Conservation (phyloP, 805 yeast species). For the Kodamaea fukazawae region DNA sequence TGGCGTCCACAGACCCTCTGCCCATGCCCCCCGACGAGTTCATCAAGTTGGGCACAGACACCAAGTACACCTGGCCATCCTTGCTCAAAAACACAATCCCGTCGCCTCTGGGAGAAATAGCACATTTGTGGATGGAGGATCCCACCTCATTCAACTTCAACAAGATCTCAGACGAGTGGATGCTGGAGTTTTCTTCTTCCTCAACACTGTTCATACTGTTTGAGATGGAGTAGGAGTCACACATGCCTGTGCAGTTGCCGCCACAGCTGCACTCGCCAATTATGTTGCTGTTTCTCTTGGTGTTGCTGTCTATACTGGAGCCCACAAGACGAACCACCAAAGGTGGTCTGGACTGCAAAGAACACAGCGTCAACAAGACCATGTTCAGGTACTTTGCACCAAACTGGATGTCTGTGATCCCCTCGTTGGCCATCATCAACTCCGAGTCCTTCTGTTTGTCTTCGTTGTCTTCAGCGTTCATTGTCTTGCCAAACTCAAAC, state of each 20-base stretch:
- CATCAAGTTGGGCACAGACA: conserved; percentile 54
- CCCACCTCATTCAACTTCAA: conserved; percentile 79
- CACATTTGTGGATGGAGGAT: conserved; percentile 66
- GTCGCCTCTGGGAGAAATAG: conserved; percentile 82
- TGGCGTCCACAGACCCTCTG: background rate
- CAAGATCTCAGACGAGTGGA: conserved; percentile 30
- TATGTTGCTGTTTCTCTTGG: conserved; percentile 4
- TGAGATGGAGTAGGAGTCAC: conserved; percentile 19
- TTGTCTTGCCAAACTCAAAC: background rate
- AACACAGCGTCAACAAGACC: conserved; percentile 36
- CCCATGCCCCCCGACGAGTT: conserved; percentile 10
- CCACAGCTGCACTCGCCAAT: conserved; percentile 3
- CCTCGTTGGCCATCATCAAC: conserved; percentile 70
- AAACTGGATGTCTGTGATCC: conserved; percentile 78
- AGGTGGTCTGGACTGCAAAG: conserved; percentile 33
- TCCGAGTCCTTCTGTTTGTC: conserved; percentile 17
- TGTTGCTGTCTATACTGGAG: conserved; percentile 47
- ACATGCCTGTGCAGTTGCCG: background rate
- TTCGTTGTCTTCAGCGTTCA: conserved; percentile 5
- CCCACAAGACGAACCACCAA: conserved; percentile 35
- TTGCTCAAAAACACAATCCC: conserved; percentile 78
- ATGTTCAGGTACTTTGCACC: conserved; percentile 35
- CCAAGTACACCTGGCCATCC: conserved; percentile 70
- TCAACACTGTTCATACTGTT: conserved; percentile 18
- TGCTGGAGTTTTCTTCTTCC: conserved; percentile 19